Base-by-base conservation (phyloP, 2,329 filamentous ascomycete genomes). In the Myriosclerotinia duriaeana region DNA sequence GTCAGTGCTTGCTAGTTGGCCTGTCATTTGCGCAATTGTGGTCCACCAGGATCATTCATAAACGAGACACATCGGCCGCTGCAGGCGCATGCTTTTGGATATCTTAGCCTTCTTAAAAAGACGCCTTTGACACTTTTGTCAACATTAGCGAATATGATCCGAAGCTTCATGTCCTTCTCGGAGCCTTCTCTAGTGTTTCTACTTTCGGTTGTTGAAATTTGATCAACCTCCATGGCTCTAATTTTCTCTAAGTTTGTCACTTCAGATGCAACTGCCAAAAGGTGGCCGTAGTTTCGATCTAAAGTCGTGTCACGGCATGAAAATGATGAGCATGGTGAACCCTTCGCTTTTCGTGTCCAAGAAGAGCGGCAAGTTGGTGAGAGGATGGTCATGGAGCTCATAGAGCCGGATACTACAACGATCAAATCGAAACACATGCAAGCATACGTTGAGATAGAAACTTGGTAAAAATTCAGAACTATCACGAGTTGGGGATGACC, bases 71-170 rank as follows among this genome's bases (percentile, higher is more conserved):
- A 66, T 66, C 44, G 55, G 11, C 55, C 64, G 64, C 64, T 66
- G 64, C 64, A 66, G 64, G 64, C 56, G 64, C 64, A 55, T 62
- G 64, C 55, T 61, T 66, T 66, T 36, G 64, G 44, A 61, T 20
- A 62, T 53, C 50, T 53, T 58, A 44, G 36, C 48, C n/a, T 26
- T 63, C 48, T 40, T n/a, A 1, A 30, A 42, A 56, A 56, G 62
- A 59, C 53, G 42, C 53, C 62, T 52, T n/a, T 30, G 15, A 65
- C 53, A 48, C 62, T 53, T 40, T 63, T 34, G 38, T 63, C 60
- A 64, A n/a, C 52, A 55, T 64, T 58, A 64, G 62, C 53, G 63
- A 59, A 46, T 34, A 56, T 64, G 30, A 46, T 64, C 30, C 52
- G 40, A 64, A 64, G 44, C 55, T 58, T 58, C 55, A 42, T 26